Evolutionary conservation across 768 basidiomycete species (phyloP), one percentile per base, ranked within the genome.

Genomic region (Kwoniella europaea): DNA sequence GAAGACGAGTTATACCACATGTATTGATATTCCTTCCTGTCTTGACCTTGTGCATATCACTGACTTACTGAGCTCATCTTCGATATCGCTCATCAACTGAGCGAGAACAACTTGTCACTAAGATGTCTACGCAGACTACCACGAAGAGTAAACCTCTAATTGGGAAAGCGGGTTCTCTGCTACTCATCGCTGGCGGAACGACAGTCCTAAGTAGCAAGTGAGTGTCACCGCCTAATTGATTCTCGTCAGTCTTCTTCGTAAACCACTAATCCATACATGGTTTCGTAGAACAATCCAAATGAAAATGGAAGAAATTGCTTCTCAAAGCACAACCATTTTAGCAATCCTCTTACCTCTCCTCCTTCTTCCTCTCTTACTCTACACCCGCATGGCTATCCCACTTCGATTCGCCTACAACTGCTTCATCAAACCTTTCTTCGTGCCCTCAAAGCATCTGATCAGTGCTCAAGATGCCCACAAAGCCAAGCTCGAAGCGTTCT

Each of bases 401-500:
- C 63, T 79, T n/a, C 67, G 78, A 18, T 85, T 85, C 79, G 73
- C 74, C 44, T 84, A 78, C 72, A 83, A 80, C 68, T 85, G 84
- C 77, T 85, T 85, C 75, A 29, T 84, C 65, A 82, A 82, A 65
- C 84, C 84, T 3, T 79, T 85, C 73, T 67, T 78, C 29, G 62
- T 67, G 24, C 22, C 10, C 7, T 20, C 46, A 41, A 56, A 69
- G 44, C 16, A 29, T 24, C 43, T 18, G 24, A 56, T 62, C 44
- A 16, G 3, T n/a, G 29, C 44, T 10, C n/a, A 56, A 9, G 41
- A 59, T 6, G 72, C 74, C 5, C 85, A 84, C 66, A 78, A 79
- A 29, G 84, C 82, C 13, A 71, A 82, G 4, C 75, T 85, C 3
- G 77, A 84, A 58, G 73, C 75, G 85, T 91, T 91, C 80, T 91